These are phyloP conservation scores for Malbranchea zuffiana DNA, from an alignment of 2,329 filamentous ascomycete genomes.

Conservation along the genomic window DNA sequence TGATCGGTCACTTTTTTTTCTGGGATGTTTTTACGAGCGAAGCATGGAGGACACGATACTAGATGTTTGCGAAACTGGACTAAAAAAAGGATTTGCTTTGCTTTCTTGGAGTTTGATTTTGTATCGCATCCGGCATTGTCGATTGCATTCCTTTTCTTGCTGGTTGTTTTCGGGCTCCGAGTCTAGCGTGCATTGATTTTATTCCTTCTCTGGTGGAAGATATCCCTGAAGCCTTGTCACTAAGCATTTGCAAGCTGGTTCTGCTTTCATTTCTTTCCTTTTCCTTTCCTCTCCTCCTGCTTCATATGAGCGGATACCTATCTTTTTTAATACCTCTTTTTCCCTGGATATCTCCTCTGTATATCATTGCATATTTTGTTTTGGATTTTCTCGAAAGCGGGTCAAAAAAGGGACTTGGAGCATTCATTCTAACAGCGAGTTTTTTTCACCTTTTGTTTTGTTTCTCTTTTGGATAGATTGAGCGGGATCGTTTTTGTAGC, in stretches of 20 bases:
- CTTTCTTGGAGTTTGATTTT: no score
- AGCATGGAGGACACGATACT: no score
- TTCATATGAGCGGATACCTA: background rate
- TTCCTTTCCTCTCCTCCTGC: background rate
- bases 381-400: background rate
- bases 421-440: background rate
- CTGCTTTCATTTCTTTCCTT: background rate
- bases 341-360: background rate
- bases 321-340: background rate
- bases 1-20: no score
- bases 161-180: background rate
- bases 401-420: background rate
- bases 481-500: background rate
- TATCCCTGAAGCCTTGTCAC: background rate
- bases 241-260: background rate
- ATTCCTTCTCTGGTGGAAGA: background rate
- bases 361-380: slow-evolving; percentile 1
- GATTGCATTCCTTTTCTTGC: no score
- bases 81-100: no score
- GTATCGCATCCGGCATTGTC: no score
- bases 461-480: no score
- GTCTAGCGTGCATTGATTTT: background rate
- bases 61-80: no score
- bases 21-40: no score
- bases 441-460: no score